Base-by-base conservation (phyloP, 345 rosid genomes). In the Corchorus capsularis region DNA sequence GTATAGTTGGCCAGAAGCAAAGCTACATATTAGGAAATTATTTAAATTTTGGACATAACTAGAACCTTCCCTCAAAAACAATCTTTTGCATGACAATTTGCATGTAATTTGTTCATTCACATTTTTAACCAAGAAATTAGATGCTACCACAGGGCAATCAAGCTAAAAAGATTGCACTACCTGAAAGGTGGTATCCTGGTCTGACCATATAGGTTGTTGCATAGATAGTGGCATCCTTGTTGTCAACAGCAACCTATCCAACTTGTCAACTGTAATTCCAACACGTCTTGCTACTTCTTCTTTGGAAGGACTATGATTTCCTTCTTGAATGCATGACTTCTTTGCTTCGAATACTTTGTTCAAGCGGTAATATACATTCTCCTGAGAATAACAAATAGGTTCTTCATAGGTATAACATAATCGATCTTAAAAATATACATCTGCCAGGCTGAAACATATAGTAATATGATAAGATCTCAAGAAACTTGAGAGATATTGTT, bases 161-260 rank as follows among this genome's bases (percentile, higher is more conserved):
- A 63, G 41, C 46, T 20, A 62, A 20, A 56, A 43, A 66, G 9
- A 45, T 64, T 41, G 65, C 8, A 52, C 47, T 89, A 93, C 99
- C 93, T 95, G 93, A 77, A 71, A 89, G 34, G 96, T 92, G 63
- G 88, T 90, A 55, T 79, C 88, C 78, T 90, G 95, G 81, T 90
- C 97, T 60, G 87, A 16, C 95, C 97, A 93, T 67, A 93, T 87
- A 63, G 91, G 80, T 46, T 85, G 91, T 79, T 94, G 94, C 86
- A 91, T 72, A 41, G 98, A 94, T 27, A 85, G 77, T 35, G 98
- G 97, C 56, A 71, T 78, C 85, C 92, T 90, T 69, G 98, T 76
- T 32, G 79, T 52, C 39, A 64, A 77, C 10, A 85, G 74, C 73
- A 94, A 79, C 52, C 77, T 90, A 69, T 87, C 90, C 74, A 94